These are phyloP conservation scores for Cladophialophora carrionii DNA, from an alignment of 2,329 filamentous ascomycete genomes.

Conservation along the genomic window DNA sequence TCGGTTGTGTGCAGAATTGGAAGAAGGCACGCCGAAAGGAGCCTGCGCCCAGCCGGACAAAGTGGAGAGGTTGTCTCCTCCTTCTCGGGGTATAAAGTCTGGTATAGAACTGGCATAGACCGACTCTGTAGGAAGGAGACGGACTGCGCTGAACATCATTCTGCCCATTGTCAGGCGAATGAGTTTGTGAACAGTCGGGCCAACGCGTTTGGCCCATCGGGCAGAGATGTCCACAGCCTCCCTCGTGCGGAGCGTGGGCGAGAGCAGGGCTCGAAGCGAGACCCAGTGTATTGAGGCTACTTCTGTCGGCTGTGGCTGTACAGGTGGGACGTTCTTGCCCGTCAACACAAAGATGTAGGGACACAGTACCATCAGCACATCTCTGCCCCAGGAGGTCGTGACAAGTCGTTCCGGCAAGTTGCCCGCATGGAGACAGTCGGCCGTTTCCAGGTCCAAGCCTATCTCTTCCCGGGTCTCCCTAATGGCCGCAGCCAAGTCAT, in stretches of 20 bases:
- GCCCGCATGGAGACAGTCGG: constrained; percentile 56
- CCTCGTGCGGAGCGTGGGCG: constrained; percentile 62
- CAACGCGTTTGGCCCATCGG: constrained; percentile 61
- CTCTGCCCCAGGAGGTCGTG: constrained; percentile 67
- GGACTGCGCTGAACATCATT: constrained; percentile 70
- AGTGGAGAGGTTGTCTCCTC: constrained; percentile 33
- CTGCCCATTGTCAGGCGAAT: constrained; percentile 62
- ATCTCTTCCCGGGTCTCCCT: constrained; percentile 70
- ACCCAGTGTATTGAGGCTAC: constrained; percentile 73
- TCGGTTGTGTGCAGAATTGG: constrained; percentile 26
- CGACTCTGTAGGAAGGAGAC: constrained; percentile 64
- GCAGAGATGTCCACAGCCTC: constrained; percentile 67
- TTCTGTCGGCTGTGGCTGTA: constrained; percentile 69
- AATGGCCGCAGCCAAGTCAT: constrained; percentile 65
- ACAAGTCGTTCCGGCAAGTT: constrained; percentile 69
- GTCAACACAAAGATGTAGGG: constrained; percentile 69
- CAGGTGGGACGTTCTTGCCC: constrained; percentile 57
- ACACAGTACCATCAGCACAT: constrained; percentile 69
- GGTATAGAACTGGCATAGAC: constrained; percentile 59
- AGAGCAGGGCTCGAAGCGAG: constrained; percentile 63
- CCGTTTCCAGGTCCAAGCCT: constrained; percentile 60
- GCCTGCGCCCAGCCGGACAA: constrained; percentile 36
- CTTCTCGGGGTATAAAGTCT: constrained; percentile 52
- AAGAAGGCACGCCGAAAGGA: constrained; percentile 33
- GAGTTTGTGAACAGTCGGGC: constrained; percentile 58